These are phyloP conservation scores for Schizopora paradoxa DNA, from an alignment of 1,284 basidiomycete genomes.

Conservation along the genomic window DNA sequence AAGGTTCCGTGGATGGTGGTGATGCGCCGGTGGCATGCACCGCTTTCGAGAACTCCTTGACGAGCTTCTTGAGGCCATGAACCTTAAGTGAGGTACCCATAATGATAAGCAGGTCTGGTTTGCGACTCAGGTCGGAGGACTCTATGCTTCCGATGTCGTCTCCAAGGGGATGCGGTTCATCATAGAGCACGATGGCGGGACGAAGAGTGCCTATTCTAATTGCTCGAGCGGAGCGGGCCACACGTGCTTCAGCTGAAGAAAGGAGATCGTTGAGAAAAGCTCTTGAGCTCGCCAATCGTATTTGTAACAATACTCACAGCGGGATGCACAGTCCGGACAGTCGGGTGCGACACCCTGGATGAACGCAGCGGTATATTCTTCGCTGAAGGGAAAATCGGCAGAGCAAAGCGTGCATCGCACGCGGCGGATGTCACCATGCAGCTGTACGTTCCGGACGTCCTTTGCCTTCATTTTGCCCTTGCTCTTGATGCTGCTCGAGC, in stretches of 20 bases:
- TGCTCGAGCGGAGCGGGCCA: constrained; percentile 75
- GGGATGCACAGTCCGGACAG: constrained; percentile 74
- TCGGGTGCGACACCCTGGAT: constrained; percentile 66
- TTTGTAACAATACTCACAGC: constrained; percentile 54
- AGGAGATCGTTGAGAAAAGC: constrained; percentile 12
- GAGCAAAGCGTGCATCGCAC: constrained; percentile 83
- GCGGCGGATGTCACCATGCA: constrained; percentile 89
- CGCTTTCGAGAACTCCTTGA: constrained; percentile 86
- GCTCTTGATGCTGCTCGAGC: constrained; percentile 54
- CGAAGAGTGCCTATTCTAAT: constrained; percentile 75
- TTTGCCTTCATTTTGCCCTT: constrained; percentile 59
- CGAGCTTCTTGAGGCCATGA: constrained; percentile 87
- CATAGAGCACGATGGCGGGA: constrained; percentile 87
- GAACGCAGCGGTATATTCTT: constrained; percentile 60
- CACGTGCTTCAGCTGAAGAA: constrained; percentile 61
- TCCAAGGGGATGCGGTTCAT: constrained; percentile 83
- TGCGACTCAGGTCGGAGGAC: constrained; percentile 62
- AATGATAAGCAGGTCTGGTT: constrained; percentile 88
- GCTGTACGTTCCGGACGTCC: constrained; percentile 78
- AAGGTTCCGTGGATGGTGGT: constrained; percentile 31
- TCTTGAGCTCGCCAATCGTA: no score
- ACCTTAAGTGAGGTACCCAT: constrained; percentile 97
- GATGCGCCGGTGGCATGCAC: constrained; percentile 49
- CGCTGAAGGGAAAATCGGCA: constrained; percentile 63
- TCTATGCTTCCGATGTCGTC: constrained; percentile 82